Evolutionary conservation across 139 green algal genomes (phyloP), one percentile per base, ranked within the genome.

Genomic region (Yamagishiella unicocca): DNA sequence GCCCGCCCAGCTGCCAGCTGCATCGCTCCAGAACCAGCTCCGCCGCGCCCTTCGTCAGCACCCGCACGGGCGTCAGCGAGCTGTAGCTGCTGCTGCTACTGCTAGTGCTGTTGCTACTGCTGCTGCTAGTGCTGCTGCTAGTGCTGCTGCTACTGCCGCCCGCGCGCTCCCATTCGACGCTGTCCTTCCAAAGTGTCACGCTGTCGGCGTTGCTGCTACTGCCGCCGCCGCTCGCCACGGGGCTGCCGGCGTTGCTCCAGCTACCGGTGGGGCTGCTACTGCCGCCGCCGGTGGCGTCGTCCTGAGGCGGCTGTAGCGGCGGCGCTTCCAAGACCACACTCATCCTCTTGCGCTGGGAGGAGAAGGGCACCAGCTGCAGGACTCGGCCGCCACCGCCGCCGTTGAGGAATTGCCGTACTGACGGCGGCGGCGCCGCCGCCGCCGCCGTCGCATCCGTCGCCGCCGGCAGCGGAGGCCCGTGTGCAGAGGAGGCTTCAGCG

Each of bases 11-110:
- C 84, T 92, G 88, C 74, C 76, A 58, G 1, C 75, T 92, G 90
- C 97, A 99, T 37, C 92, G 78, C 35, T 94, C 84, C 76, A 99
- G 86, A 76, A 99, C 88, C 33, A 99, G 89, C 88, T 99, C 97
- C 0, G 96, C 93, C 17, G 97, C 97, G 8, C 97, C 97, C 93
- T 99, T 99, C 38, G 93, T 95, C 87, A 95, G 94, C 33, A 97
- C 70, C 1, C 94, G 90, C 8, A 71, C 66, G 33, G 73, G 62
- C 66, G 37, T 25, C 4, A 74, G 31, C 17, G 31, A 46, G 35
- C 31, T 25, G 66, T 45, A 25, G 37, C 66, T 2, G 21, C 62
- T 3, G n/a, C n/a, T n/a, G n/a, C n/a, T n/a, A n/a, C n/a, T n/a
- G 17, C 50, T 58, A 17, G 14, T 17, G 50, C 14, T 58, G 50